Evolutionary conservation across 139 green algal genomes (phyloP).

Genomic region (Prasinococcaceae sp.): DNA sequence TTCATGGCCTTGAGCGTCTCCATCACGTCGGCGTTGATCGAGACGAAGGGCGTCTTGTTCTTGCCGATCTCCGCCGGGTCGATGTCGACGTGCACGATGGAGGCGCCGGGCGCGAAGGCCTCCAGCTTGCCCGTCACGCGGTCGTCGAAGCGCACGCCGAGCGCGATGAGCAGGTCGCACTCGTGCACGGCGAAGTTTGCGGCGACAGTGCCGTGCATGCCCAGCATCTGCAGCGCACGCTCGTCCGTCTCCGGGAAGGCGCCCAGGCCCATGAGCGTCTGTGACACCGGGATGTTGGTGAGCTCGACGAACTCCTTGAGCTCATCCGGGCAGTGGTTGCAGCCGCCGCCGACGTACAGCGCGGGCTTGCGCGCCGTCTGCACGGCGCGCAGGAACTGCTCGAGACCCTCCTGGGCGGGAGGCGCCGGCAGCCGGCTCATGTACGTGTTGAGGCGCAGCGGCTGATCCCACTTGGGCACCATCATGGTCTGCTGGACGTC

Average conservation of each 20-base stretch:
- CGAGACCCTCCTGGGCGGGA: background rate
- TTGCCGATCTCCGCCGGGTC: conserved; percentile 97
- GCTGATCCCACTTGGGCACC: conserved; percentile 71
- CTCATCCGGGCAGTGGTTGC: conserved; percentile 59
- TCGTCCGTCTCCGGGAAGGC: conserved; percentile 34
- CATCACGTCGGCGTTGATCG: conserved; percentile 65
- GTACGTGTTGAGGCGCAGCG: conserved; percentile 76
- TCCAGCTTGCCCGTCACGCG: conserved; percentile 97
- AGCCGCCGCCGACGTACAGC: conserved; percentile 81
- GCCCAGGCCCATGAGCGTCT: conserved; percentile 93
- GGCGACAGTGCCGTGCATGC: conserved; percentile 95
- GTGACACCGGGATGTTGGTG: conserved; percentile 70
- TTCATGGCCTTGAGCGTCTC: conserved; percentile 36
- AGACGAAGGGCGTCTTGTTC: conserved; percentile 92
- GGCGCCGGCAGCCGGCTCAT: conserved; percentile 61
- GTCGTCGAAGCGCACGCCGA: conserved; percentile 98
- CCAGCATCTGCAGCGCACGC: conserved; percentile 76
- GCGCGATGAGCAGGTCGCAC: conserved; percentile 77
- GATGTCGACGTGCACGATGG: conserved; percentile 97
- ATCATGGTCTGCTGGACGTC: conserved; percentile 94
- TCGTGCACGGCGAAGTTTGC: conserved; percentile 94
- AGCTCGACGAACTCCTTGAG: conserved; percentile 59
- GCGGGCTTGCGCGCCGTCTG: conserved; percentile 41
- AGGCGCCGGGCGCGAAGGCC: conserved; percentile 68
- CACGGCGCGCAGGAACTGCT: conserved; percentile 25